Percentiles rank a stretch among this genome's conserved stretches.
phyloP scores from a whole-genome alignment of 1,284 basidiomycete species.

The Cryptococcus neoformans region DNA sequence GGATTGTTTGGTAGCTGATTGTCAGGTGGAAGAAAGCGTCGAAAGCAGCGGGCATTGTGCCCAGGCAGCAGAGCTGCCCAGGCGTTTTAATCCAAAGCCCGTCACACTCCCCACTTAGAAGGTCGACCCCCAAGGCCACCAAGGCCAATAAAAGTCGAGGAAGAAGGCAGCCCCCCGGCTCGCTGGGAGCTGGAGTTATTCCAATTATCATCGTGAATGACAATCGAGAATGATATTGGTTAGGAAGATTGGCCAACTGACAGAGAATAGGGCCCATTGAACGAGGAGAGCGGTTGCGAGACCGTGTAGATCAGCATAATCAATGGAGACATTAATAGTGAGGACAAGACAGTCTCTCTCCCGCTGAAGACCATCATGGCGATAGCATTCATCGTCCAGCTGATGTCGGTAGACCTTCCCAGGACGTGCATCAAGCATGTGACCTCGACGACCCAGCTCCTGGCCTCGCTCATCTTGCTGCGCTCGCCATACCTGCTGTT shows the following conservation, averaged over 20 bases:
- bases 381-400: background rate
- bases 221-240: background rate
- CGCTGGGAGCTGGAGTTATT: background rate
- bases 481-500: background rate
- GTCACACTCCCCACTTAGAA: background rate
- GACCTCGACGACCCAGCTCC: background rate
- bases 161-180: background rate
- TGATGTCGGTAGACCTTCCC: background rate
- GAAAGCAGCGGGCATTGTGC: no score
- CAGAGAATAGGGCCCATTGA: background rate
- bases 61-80: no score
- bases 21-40: no score
- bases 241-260: background rate
- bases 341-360: background rate
- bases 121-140: background rate
- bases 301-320: background rate
- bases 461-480: background rate
- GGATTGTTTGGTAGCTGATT: no score
- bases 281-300: background rate
- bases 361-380: background rate
- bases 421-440: background rate
- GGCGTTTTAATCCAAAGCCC: background rate
- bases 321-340: background rate
- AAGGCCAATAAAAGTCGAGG: background rate
- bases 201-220: background rate